Conservation (phyloP, 1,139 yeast species). For the Schizosaccharomyces versatilis region DNA sequence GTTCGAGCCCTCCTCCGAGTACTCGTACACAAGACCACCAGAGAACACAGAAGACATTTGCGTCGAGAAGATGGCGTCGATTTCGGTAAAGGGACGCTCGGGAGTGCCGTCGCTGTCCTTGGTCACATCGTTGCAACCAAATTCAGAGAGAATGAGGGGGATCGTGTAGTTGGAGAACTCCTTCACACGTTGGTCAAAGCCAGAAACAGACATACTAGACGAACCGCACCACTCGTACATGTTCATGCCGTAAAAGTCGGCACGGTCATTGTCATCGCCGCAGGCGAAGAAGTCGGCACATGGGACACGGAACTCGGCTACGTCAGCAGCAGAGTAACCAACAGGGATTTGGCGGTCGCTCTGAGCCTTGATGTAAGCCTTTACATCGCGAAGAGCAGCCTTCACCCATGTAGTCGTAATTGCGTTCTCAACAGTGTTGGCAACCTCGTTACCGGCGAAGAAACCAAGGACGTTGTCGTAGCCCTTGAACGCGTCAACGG, state of each 20-base stretch:
- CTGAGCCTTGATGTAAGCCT: slow-evolving; percentile 37
- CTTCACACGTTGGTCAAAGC: slow-evolving; percentile 50
- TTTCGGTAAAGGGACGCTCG: slow-evolving; percentile 60
- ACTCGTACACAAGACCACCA: slow-evolving; percentile 87
- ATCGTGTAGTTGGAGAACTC: slow-evolving; percentile 46
- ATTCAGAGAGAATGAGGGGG: slow-evolving; percentile 78
- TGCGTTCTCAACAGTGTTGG: slow-evolving; percentile 65
- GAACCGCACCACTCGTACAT: slow-evolving; percentile 95
- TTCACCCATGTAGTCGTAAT: slow-evolving; percentile 34
- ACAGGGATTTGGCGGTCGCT: slow-evolving; percentile 55
- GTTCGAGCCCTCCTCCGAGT: slow-evolving; percentile 64
- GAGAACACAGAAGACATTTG: slow-evolving; percentile 65
- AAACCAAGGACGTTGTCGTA: slow-evolving; percentile 80
- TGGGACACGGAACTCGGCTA: slow-evolving; percentile 46
- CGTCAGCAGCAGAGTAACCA: slow-evolving; percentile 93
- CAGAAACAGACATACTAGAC: slow-evolving; percentile 59
- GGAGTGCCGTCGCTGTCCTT: not conserved
- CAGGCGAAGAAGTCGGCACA: slow-evolving; percentile 68
- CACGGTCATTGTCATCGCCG: slow-evolving; percentile 35
- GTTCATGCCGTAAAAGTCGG: slow-evolving; percentile 86
- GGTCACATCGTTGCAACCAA: slow-evolving; percentile 28
- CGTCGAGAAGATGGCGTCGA: slow-evolving; percentile 41
- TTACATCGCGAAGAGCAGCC: slow-evolving; percentile 64
- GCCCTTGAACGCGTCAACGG: slow-evolving; percentile 58
- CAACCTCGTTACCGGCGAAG: slow-evolving; percentile 82